Evolutionary conservation across 2,329 filamentous ascomycete genomes (phyloP).

Genomic region (Dactylellina leptospora): DNA sequence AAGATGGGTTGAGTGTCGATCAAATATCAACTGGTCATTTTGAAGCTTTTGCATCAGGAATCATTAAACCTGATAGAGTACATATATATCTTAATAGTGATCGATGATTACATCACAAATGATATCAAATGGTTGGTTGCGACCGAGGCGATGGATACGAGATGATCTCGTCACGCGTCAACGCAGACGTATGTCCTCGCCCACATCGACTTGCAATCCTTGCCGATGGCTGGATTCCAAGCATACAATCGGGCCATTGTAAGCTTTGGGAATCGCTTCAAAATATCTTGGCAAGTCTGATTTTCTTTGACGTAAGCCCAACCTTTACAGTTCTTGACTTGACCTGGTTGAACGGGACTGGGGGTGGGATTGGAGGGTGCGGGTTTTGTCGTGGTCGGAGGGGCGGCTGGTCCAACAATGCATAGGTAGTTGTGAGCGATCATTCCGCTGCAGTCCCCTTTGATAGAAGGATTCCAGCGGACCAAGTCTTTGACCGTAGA

Average conservation of each 20-base stretch:
- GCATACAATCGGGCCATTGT: background rate
- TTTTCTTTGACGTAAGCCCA: slow-evolving; percentile 18
- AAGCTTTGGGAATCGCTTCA: slow-evolving; percentile 7
- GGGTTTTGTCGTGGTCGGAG: background rate
- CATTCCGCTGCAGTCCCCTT: slow-evolving; percentile 26
- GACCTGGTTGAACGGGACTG: slow-evolving; percentile 19
- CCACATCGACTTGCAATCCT: slow-evolving; percentile 20
- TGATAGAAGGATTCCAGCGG: slow-evolving; percentile 24
- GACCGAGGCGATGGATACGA: too few species aligned
- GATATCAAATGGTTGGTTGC: too few species aligned
- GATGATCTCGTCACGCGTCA: too few species aligned
- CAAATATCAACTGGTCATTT: too few species aligned
- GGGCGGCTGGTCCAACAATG: background rate
- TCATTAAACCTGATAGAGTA: too few species aligned
- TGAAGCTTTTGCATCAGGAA: too few species aligned
- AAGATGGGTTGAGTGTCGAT: too few species aligned
- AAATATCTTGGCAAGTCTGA: slow-evolving; percentile 18
- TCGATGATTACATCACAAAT: too few species aligned
- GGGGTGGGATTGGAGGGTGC: slow-evolving; percentile 12
- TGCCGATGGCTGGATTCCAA: slow-evolving; percentile 29
- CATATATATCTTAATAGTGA: too few species aligned
- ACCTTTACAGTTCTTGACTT: slow-evolving; percentile 16
- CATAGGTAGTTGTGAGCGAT: slow-evolving; percentile 8
- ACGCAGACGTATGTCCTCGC: slow-evolving; percentile 26
- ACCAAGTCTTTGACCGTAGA: slow-evolving; percentile 5